Evolutionary conservation across 345 rosid genomes (phyloP).

Genomic region (Heritiera fomes): DNA sequence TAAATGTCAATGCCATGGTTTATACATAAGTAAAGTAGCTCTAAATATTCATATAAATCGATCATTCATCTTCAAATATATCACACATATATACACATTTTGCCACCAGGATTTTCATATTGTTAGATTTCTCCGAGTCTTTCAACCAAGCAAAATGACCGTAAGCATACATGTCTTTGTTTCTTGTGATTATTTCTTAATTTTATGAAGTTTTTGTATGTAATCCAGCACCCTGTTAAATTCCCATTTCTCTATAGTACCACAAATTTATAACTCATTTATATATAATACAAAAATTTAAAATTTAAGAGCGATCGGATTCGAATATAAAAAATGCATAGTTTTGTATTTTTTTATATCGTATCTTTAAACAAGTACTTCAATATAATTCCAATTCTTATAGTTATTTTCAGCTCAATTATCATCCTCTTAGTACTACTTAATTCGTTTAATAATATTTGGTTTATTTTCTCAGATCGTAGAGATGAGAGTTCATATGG

Average conservation of each 20-base stretch:
- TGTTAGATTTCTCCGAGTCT: neutral
- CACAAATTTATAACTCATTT: too few species aligned
- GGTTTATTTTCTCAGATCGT: constrained; percentile 43
- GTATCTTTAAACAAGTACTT: too few species aligned
- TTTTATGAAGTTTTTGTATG: neutral
- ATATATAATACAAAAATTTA: too few species aligned
- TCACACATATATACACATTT: neutral
- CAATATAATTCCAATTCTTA: too few species aligned
- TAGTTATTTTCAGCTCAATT: too few species aligned
- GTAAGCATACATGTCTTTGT: neutral
- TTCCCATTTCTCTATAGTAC: too few species aligned
- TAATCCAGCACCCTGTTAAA: neutral
- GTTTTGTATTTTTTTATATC: too few species aligned
- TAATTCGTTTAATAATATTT: neutral
- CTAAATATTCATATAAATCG: neutral
- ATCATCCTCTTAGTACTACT: neutral
- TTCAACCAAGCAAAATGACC: constrained; percentile 12
- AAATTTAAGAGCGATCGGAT: too few species aligned
- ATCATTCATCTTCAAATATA: neutral
- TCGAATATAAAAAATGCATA: too few species aligned
- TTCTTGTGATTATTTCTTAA: neutral
- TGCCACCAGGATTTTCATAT: neutral
- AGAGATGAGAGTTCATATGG: constrained; percentile 90
- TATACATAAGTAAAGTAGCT: neutral
- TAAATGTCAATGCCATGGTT: neutral